These are phyloP conservation scores for Myxozyma lipomycoides DNA, from an alignment of 805 yeast genomes.

Conservation along the genomic window DNA sequence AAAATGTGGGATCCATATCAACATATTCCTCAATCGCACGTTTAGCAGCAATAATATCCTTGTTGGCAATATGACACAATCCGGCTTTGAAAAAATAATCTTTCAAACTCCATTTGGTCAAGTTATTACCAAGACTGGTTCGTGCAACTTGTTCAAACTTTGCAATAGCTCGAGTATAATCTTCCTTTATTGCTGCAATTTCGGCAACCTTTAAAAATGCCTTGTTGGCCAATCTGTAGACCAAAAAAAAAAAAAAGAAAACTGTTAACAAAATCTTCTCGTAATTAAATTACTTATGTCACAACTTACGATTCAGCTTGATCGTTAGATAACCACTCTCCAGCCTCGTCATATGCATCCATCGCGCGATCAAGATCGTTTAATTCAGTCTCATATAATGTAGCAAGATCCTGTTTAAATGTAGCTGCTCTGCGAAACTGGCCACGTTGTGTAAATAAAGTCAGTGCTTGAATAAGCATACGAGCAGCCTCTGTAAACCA, in stretches of 20 bases:
- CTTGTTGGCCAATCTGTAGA: constrained; percentile 63
- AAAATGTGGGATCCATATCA: constrained; percentile 73
- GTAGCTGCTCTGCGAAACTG: constrained; percentile 96
- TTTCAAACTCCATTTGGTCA: constrained; percentile 87
- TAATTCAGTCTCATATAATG: constrained; percentile 71
- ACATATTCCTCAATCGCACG: constrained; percentile 61
- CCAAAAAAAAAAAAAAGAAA: too few species aligned
- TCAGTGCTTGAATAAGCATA: constrained; percentile 71
- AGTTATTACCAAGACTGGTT: constrained; percentile 64
- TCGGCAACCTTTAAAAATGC: constrained; percentile 88
- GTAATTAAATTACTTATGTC: neutral
- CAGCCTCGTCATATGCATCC: constrained; percentile 81
- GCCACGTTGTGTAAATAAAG: constrained; percentile 80
- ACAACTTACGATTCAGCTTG: constrained; percentile 68
- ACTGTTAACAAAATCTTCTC: neutral
- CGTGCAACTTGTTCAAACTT: constrained; percentile 75
- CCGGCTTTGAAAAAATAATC: constrained; percentile 85
- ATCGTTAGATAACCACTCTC: constrained; percentile 92
- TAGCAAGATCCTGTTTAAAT: constrained; percentile 86
- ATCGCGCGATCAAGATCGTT: constrained; percentile 67
- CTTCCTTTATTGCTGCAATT: constrained; percentile 69
- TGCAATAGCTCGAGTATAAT: constrained; percentile 70
- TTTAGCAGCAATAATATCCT: constrained; percentile 79
- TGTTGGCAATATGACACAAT: constrained; percentile 76
- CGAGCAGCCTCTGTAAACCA: constrained; percentile 57